These are phyloP conservation scores for Chaetomium strumarium DNA, from an alignment of 2,329 filamentous ascomycete genomes.

Conservation along the genomic window DNA sequence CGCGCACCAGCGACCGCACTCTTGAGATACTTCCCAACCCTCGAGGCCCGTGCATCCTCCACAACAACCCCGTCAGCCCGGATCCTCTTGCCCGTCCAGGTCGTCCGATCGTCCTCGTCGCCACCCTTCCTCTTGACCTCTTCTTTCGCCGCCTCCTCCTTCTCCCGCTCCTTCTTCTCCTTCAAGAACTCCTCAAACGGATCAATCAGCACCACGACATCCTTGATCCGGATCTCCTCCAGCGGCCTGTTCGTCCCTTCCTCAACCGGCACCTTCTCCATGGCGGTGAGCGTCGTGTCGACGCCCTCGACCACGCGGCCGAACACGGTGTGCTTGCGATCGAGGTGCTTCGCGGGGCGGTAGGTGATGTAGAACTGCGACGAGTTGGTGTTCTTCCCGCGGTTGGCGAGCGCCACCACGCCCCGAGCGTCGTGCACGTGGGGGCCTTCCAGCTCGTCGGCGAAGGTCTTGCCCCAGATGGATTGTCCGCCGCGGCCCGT, in stretches of 20 bases:
- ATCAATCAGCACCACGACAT: constrained; percentile 82
- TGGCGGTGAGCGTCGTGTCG: constrained; percentile 58
- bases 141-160: constrained; percentile 50
- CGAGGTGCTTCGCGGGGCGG: constrained; percentile 74
- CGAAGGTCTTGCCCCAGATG: constrained; percentile 91
- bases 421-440: constrained; percentile 77
- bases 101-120: constrained; percentile 81
- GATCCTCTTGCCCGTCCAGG: constrained; percentile 94
- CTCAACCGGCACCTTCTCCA: constrained; percentile 74
- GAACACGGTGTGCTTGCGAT: constrained; percentile 97
- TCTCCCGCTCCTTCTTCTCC: constrained; percentile 61
- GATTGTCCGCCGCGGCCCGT: constrained; percentile 86
- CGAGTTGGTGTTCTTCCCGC: constrained; percentile 95
- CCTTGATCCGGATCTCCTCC: constrained; percentile 72
- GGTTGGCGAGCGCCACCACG: constrained; percentile 91
- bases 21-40: constrained; percentile 78
- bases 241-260: constrained; percentile 63
- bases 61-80: constrained; percentile 56
- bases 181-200: constrained; percentile 92
- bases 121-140: constrained; percentile 60
- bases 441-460: constrained; percentile 88
- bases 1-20: constrained; percentile 35
- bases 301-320: constrained; percentile 74
- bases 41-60: constrained; percentile 35
- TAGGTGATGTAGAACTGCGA: constrained; percentile 95